phyloP scores from a whole-genome alignment of 805 yeast genomes.

The Kazachstania psychrophila region DNA sequence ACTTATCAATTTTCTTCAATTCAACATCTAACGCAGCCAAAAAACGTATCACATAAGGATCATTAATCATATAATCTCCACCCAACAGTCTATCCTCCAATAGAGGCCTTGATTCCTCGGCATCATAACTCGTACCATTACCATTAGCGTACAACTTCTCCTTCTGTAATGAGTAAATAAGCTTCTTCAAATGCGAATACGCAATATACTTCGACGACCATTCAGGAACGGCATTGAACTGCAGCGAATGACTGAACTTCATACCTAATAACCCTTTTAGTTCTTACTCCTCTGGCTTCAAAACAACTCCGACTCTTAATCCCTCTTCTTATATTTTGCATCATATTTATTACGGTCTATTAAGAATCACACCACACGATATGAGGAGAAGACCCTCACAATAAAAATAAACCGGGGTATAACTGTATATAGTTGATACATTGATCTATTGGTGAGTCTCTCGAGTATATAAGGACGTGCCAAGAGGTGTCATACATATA shows the following conservation, averaged over 20 bases:
- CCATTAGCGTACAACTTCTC: constrained; percentile 33
- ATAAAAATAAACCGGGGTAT: too few species aligned
- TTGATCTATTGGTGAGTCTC: too few species aligned
- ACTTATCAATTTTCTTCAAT: constrained; percentile 62
- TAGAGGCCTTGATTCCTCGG: constrained; percentile 16
- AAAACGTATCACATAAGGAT: constrained; percentile 47
- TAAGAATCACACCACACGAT: too few species aligned
- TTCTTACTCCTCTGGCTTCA: too few species aligned
- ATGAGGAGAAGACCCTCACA: too few species aligned
- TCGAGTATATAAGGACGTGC: too few species aligned
- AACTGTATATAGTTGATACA: too few species aligned
- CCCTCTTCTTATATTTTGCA: too few species aligned
- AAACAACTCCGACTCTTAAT: too few species aligned
- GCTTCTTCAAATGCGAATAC: constrained; percentile 77
- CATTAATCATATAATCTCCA: constrained; percentile 11
- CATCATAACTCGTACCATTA: constrained; percentile 5
- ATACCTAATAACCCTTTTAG: too few species aligned
- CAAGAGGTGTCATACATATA: too few species aligned
- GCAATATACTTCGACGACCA: constrained; percentile 92
- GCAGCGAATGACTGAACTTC: constrained; percentile 93
- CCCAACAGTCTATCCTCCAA: constrained; percentile 13
- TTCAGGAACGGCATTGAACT: constrained; percentile 96
- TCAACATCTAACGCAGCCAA: constrained; percentile 68
- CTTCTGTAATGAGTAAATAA: constrained; percentile 74
- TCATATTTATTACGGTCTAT: too few species aligned